These are phyloP conservation scores for Pleodorina starrii DNA, from an alignment of 139 green algal species.

Conservation along the genomic window DNA sequence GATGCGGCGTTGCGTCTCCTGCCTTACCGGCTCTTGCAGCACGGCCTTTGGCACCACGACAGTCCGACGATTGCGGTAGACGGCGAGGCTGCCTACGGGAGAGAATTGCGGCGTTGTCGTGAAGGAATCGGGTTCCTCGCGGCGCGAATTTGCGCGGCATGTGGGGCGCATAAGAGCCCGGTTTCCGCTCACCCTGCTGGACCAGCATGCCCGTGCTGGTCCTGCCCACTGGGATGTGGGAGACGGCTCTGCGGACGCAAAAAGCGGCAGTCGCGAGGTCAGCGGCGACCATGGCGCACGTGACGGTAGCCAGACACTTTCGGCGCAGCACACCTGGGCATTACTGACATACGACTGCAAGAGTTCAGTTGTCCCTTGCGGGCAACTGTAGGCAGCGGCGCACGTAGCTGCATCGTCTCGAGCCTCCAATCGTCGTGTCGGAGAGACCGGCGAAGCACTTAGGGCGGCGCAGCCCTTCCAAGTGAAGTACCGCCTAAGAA, in stretches of 20 bases:
- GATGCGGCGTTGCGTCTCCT: no score
- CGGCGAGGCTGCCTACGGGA: not conserved
- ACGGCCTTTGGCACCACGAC: constrained; percentile 37
- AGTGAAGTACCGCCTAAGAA: not conserved
- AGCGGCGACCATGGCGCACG: not conserved
- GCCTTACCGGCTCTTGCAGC: constrained; percentile 46
- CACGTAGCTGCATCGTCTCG: constrained; percentile 41
- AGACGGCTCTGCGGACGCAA: not conserved
- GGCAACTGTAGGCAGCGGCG: constrained; percentile 1
- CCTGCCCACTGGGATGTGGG: constrained; percentile 1
- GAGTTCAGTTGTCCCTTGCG: constrained; percentile 11
- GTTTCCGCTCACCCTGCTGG: constrained; percentile 2
- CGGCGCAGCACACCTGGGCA: constrained; percentile 2
- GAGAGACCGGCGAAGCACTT: constrained; percentile 26
- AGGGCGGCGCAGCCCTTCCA: not conserved
- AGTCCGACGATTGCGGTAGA: constrained; percentile 28
- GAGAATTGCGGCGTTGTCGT: not conserved
- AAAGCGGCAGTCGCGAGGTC: not conserved
- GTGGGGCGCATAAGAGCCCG: not conserved
- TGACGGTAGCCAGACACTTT: not conserved
- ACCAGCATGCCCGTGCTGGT: not conserved
- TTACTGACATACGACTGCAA: not conserved
- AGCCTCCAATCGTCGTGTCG: constrained; percentile 19
- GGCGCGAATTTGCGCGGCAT: not conserved
- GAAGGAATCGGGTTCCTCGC: not conserved